A percentile compares a stretch with the other conserved stretches of the same genome.
Evolutionary conservation across 352 stramenopile species (phyloP).

Genomic region (Globisporangium irregulare): DNA sequence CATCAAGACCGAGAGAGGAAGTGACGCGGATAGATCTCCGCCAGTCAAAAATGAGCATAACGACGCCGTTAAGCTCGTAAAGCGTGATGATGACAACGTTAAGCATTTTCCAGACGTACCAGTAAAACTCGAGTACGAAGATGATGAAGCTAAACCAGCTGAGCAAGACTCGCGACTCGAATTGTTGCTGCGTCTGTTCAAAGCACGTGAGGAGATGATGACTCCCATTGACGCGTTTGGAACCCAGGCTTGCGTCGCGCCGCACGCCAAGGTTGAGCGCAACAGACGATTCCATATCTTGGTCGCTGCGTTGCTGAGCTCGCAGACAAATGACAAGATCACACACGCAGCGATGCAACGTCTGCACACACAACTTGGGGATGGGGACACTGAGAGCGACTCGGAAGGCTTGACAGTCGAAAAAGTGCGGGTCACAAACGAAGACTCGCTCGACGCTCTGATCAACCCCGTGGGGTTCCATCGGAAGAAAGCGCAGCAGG

Average conservation of each 20-base stretch:
- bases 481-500: slow-evolving; percentile 62
- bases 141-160: background rate
- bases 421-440: slow-evolving; percentile 28
- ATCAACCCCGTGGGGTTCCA: slow-evolving; percentile 76
- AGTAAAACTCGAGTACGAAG: background rate
- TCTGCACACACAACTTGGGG: slow-evolving; percentile 31
- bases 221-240: slow-evolving; percentile 67
- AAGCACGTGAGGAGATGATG: slow-evolving; percentile 29
- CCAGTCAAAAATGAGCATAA: slow-evolving; percentile 1
- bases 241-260: slow-evolving; percentile 58
- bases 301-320: slow-evolving; percentile 61
- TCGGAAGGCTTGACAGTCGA: slow-evolving; percentile 48
- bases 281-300: slow-evolving; percentile 61
- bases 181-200: slow-evolving; percentile 39
- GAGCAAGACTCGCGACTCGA: slow-evolving; percentile 24
- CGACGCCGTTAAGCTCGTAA: background rate
- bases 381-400: background rate
- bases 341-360: slow-evolving; percentile 71
- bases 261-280: background rate
- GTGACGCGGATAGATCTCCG: background rate
- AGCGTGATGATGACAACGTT: background rate
- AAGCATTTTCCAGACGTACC: too few species aligned
- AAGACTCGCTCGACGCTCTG: slow-evolving; percentile 38
- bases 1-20: background rate
- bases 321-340: slow-evolving; percentile 69